phyloP scores from a whole-genome alignment of 805 yeast genomes.

The Metschnikowia vanudenii region DNA sequence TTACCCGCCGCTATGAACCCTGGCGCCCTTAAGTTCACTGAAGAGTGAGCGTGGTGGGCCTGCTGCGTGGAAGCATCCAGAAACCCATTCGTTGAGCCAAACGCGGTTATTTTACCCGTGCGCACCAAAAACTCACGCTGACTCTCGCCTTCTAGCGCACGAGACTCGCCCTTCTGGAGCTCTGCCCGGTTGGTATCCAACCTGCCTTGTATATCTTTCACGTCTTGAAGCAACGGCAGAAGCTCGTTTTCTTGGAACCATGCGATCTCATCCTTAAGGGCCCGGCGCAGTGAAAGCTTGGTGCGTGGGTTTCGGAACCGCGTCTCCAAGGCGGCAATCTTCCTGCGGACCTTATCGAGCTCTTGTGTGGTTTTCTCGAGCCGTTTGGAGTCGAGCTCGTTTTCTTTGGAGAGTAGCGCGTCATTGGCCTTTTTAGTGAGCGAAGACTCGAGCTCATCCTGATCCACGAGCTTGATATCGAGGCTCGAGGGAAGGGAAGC shows the following conservation, averaged over 20 bases:
- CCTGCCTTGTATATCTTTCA: slow-evolving; percentile 48
- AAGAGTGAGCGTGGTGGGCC: slow-evolving; percentile 34
- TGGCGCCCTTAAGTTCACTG: slow-evolving; percentile 49
- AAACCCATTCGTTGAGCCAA: slow-evolving; percentile 69
- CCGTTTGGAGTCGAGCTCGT: slow-evolving; percentile 72
- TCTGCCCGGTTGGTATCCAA: slow-evolving; percentile 41
- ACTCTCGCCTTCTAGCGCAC: slow-evolving; percentile 53
- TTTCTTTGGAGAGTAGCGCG: slow-evolving; percentile 57
- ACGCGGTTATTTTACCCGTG: slow-evolving; percentile 92
- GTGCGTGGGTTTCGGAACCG: slow-evolving; percentile 52
- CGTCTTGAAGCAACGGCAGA: slow-evolving; percentile 54
- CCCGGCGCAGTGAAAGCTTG: slow-evolving; percentile 62
- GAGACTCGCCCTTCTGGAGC: slow-evolving; percentile 28
- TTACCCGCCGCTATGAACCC: slow-evolving; percentile 36
- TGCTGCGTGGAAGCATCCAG: slow-evolving; percentile 23
- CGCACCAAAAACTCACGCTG: slow-evolving; percentile 78
- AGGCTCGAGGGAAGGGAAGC: neutral
- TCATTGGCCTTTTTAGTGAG: slow-evolving; percentile 70
- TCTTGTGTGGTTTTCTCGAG: slow-evolving; percentile 62
- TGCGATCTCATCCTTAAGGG: slow-evolving; percentile 51
- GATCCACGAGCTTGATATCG: slow-evolving; percentile 58
- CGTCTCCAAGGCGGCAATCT: slow-evolving; percentile 47
- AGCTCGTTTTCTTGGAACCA: slow-evolving; percentile 52
- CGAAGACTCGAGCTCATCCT: slow-evolving; percentile 70
- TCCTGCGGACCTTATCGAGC: slow-evolving; percentile 41